Base-by-base conservation (phyloP, 2,329 filamentous ascomycete genomes). In the Fusarium sp. region DNA sequence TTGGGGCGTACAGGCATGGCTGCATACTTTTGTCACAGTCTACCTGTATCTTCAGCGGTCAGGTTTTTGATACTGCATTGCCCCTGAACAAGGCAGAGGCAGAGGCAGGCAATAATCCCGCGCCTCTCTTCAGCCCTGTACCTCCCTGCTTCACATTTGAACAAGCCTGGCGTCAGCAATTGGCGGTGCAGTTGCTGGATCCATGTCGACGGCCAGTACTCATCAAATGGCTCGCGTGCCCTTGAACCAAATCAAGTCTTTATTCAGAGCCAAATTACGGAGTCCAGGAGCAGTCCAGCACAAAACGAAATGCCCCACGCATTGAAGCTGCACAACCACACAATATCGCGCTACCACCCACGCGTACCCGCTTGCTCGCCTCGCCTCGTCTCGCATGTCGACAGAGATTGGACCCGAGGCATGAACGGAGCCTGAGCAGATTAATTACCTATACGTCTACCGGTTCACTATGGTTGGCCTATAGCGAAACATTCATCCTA, bases 391-490 rank as follows among this genome's bases (percentile, higher is more conserved):
- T 51, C 32, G 21, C 30, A 32, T 40, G 62, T 65, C 57, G 48
- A 64, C 50, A 65, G 47, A 60, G 55, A 42, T 43, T 64, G 37
- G 58, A 61, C 50, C 42, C 46, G 37, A 25, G 32, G 62, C 60
- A 65, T 59, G 54, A 65, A 73, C 51, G 69, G 72, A 68, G 60
- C 59, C 28, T 64, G 58, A 55, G 63, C 57, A 71, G 67, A 67
- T 74, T 74, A 75, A 75, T 63, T 66, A 7, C 28, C 12, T 30
- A 71, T 66, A 71, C 71, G 59, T 58, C 57, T 28, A 32, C 27
- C 25, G 30, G 30, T 64, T 41, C 50, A 50, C 37, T 32, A 46
- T 28, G 34, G 34, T 37, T n/a, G 18, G 18, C 34, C 34, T 37
- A n/a, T 37, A 37, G 34, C 34, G 18, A 37, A 37, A n/a, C 18